Base-by-base conservation (phyloP, 2,329 filamentous ascomycete species). In the Rhynchosporium agropyri region DNA sequence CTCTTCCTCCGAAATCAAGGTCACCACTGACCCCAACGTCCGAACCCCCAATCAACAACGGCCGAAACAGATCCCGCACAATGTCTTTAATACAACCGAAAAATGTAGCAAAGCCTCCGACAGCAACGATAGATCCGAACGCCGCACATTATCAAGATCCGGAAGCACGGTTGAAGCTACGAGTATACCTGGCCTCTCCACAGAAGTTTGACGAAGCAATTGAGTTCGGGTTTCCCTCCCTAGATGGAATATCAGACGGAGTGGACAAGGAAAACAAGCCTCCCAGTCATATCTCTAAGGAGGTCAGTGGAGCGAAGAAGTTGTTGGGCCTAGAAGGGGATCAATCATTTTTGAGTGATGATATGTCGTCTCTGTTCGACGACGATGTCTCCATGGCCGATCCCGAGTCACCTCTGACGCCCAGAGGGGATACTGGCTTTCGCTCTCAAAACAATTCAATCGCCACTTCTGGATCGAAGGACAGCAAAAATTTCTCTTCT, bases 131-230 rank as follows among this genome's bases (percentile, higher is more conserved):
- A 63, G 91, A 96, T 70, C 83, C 88, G 4, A 81, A 84, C 40
- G 90, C 91, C 3, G 85, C 90, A 43, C 90, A 97, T 77, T 97
- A 97, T 72, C 91, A 92, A 74, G 92, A 97, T 70, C 92, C 92
- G 0, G 91, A 96, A 74, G 91, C 93, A 45, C 86, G 94, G 40
- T 82, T 91, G 70, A 97, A 96, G 77, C 80, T 98, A 26, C 87
- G 92, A 12, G 87, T 91, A 6, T 97, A 93, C 71, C 84, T 97
- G 26, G 90, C 91, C 7, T 96, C 92, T 1, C 90, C 93, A 0
- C 91, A 96, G 69, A 97, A 96, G 74, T 98, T 98, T 70, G 94
- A 98, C 74, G 94, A 98, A 76, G 92, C 91, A 1, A 85, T 98
- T 58, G 91, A 96, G 74, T 97, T 96, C 76, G 94, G 94, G 0